A percentile compares a stretch with the other conserved stretches of the same genome.
Conservation (phyloP, 2,329 filamentous ascomycete genomes). For the Colletotrichum orchidophilum region DNA sequence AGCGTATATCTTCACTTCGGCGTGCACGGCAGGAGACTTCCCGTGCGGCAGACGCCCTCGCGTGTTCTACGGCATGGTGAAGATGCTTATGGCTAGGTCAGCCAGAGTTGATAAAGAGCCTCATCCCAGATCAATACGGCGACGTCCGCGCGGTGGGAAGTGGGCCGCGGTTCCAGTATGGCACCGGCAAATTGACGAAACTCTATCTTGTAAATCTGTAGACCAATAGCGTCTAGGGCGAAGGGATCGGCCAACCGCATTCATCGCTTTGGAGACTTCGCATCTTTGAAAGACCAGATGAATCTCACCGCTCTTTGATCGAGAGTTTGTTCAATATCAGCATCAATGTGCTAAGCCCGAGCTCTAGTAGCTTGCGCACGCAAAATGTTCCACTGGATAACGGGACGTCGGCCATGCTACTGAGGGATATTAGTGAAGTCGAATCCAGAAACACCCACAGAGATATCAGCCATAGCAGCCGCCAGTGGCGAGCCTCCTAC, state of each 20-base stretch:
- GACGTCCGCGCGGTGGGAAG: conserved; percentile 13
- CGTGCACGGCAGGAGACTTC: conserved; percentile 1
- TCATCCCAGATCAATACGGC: conserved; percentile 16
- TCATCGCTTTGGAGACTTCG: not conserved
- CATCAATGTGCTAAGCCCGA: not conserved
- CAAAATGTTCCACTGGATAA: not conserved
- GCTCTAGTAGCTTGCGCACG: conserved; percentile 5
- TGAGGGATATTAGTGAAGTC: not conserved
- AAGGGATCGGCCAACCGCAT: not conserved
- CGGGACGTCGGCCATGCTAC: not conserved
- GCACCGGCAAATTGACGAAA: conserved; percentile 22
- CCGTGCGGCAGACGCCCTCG: conserved; percentile 4
- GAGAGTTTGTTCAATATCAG: not conserved
- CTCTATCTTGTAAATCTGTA: conserved; percentile 24
- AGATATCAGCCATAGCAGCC: not conserved
- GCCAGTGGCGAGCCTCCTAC: conserved; percentile 1
- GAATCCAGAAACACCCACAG: conserved; percentile 6
- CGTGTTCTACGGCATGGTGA: not conserved
- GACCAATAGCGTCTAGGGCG: not conserved
- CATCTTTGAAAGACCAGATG: not conserved
- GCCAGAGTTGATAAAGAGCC: conserved; percentile 16
- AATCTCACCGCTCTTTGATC: conserved; percentile 29
- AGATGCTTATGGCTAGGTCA: conserved; percentile 3
- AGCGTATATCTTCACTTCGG: not conserved
- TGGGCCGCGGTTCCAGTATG: not conserved